phyloP scores from a whole-genome alignment of 805 yeast species.

The Scheffersomyces stipitis region DNA sequence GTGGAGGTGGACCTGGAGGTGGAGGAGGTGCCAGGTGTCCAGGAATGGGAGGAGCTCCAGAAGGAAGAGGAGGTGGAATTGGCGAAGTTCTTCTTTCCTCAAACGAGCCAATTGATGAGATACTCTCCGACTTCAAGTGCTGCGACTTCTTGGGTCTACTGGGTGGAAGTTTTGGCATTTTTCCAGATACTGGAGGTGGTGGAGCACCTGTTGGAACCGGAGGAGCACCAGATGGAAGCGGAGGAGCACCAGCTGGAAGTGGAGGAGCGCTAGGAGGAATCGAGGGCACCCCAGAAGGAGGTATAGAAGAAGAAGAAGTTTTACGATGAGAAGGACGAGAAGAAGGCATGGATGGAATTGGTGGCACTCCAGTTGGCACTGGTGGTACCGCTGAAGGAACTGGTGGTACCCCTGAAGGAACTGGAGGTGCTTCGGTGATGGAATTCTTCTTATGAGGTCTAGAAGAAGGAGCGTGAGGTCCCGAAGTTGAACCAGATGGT shows the following conservation, averaged over 20 bases:
- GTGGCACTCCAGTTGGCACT: constrained; percentile 11
- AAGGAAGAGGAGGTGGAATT: constrained; percentile 5
- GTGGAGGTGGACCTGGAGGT: not conserved
- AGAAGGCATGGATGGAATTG: constrained; percentile 14
- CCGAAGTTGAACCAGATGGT: constrained; percentile 1
- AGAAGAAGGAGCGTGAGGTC: constrained; percentile 7
- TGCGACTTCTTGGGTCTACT: constrained; percentile 39
- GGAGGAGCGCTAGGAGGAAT: constrained; percentile 6
- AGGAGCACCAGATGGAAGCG: constrained; percentile 24
- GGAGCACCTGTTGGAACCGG: constrained; percentile 14
- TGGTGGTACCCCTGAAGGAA: constrained; percentile 1
- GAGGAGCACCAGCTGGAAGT: constrained; percentile 12
- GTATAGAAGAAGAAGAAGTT: constrained; percentile 20
- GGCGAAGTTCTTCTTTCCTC: constrained; percentile 4
- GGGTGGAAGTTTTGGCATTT: constrained; percentile 38
- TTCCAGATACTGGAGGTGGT: constrained; percentile 17
- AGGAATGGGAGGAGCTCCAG: constrained; percentile 19
- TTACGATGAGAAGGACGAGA: constrained; percentile 15
- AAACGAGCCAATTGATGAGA: constrained; percentile 17
- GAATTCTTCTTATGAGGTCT: constrained; percentile 12
- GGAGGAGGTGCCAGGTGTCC: constrained; percentile 12
- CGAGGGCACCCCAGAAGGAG: constrained; percentile 14
- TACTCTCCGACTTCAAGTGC: constrained; percentile 28
- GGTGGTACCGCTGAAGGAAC: constrained; percentile 9
- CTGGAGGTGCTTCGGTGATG: not conserved